Conservation (phyloP, 2,329 filamentous ascomycete genomes). For the Clonostachys byssicola region DNA sequence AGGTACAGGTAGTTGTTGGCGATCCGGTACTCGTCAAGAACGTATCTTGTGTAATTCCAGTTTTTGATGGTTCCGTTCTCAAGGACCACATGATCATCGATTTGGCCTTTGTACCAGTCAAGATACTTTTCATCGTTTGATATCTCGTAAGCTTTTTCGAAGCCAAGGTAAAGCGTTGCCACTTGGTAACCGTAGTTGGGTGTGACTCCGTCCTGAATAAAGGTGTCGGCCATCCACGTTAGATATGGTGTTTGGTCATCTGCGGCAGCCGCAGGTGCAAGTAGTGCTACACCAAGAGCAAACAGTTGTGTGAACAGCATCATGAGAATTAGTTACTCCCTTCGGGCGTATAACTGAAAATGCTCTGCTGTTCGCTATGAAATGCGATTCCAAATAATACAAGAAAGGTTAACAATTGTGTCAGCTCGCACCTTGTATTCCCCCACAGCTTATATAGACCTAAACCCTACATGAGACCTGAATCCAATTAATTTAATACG, state of each 20-base stretch:
- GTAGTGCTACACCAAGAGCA: too few species aligned
- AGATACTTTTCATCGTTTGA: conserved; percentile 34
- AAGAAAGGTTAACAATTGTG: too few species aligned
- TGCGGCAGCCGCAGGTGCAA: too few species aligned
- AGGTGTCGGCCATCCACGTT: conserved; percentile 37
- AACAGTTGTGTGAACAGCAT: too few species aligned
- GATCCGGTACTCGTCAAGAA: conserved; percentile 44
- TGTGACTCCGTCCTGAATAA: conserved; percentile 30
- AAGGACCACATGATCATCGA: conserved; percentile 38
- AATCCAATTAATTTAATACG: too few species aligned
- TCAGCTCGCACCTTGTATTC: too few species aligned
- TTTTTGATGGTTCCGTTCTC: conserved; percentile 38
- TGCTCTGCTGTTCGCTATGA: too few species aligned
- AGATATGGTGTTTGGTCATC: conserved; percentile 10
- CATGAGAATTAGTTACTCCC: too few species aligned
- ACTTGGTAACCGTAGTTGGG: conserved; percentile 37
- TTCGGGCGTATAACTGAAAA: too few species aligned
- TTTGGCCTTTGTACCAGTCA: conserved; percentile 34
- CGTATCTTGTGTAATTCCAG: conserved; percentile 40
- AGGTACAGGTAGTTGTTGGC: conserved; percentile 45
- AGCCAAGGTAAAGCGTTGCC: conserved; percentile 38
- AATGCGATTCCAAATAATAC: too few species aligned
- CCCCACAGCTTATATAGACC: too few species aligned
- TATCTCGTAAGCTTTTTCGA: conserved; percentile 37
- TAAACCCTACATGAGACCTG: too few species aligned